These are phyloP conservation scores for Nepenthes alata DNA, from an alignment of 179 eudicot species.

Conservation along the genomic window DNA sequence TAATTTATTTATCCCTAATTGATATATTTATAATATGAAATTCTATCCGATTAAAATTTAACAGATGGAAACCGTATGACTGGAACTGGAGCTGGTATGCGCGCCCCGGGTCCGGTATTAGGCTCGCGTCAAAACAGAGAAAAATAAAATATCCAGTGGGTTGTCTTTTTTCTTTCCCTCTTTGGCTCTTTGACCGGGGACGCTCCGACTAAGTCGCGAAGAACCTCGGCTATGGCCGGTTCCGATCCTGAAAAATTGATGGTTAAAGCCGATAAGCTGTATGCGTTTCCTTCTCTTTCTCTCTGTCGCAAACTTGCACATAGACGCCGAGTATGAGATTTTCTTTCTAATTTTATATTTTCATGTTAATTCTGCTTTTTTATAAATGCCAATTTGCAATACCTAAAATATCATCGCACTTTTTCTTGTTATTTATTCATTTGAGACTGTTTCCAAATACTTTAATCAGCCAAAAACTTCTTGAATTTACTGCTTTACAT, in stretches of 20 bases:
- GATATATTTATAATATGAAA: too few relatives aligned
- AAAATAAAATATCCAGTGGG: neutral
- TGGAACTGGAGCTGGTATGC: too few relatives aligned
- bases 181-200: neutral
- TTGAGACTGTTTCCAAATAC: too few relatives aligned
- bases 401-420: neutral
- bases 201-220: neutral
- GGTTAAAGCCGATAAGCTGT: conserved; percentile 30
- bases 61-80: too few relatives aligned
- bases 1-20: too few relatives aligned
- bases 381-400: neutral
- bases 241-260: conserved; percentile 29
- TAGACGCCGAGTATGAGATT: neutral
- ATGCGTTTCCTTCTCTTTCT: neutral
- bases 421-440: neutral
- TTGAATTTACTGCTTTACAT: too few relatives aligned
- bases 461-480: too few relatives aligned
- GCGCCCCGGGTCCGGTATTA: too few relatives aligned
- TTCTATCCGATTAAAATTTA: too few relatives aligned
- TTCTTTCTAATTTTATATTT: too few relatives aligned
- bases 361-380: neutral
- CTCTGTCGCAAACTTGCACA: neutral
- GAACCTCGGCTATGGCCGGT: conserved; percentile 19
- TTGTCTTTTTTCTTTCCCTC: too few relatives aligned
- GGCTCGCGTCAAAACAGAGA: too few relatives aligned